A percentile compares a stretch with the other conserved stretches of the same genome.
These are phyloP conservation scores for Trichoderma sp. DNA, from an alignment of 2,329 filamentous ascomycete species.

Conservation along the genomic window DNA sequence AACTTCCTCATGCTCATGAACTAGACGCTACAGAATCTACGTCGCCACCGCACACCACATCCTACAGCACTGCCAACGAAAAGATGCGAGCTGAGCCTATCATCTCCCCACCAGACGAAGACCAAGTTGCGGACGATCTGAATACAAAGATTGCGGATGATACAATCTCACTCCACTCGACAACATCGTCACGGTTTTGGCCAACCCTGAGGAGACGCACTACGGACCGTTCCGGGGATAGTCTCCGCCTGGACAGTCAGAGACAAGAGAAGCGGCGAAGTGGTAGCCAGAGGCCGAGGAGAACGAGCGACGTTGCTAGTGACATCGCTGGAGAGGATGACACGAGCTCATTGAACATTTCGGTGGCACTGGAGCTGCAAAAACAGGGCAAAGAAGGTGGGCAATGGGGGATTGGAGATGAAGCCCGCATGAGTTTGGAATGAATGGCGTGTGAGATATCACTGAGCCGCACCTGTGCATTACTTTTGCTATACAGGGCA, in stretches of 20 bases:
- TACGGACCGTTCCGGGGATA: conserved; percentile 33
- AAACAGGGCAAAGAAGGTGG: conserved; percentile 52
- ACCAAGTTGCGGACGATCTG: conserved; percentile 27
- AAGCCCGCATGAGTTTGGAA: conserved; percentile 79
- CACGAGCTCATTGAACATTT: conserved; percentile 40
- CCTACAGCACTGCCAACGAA: conserved; percentile 38
- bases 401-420: conserved; percentile 79
- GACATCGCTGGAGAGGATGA: conserved; percentile 43
- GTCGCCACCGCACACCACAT: conserved; percentile 29
- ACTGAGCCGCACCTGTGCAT: neutral
- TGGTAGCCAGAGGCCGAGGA: conserved; percentile 38
- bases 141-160: conserved; percentile 39
- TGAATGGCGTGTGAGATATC: conserved; percentile 36
- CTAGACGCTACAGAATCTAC: conserved; percentile 31
- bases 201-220: conserved; percentile 41
- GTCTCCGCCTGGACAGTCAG: conserved; percentile 11
- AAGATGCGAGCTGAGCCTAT: conserved; percentile 34
- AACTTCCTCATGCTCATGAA: conserved; percentile 37
- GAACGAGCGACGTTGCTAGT: conserved; percentile 44
- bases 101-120: conserved; percentile 27
- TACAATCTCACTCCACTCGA: conserved; percentile 45
- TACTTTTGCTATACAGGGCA: neutral
- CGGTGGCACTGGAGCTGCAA: conserved; percentile 52
- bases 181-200: conserved; percentile 48
- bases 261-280: conserved; percentile 23